Conservation (phyloP, 495 filamentous ascomycete genomes). For the Stereocaulon alpinum region DNA sequence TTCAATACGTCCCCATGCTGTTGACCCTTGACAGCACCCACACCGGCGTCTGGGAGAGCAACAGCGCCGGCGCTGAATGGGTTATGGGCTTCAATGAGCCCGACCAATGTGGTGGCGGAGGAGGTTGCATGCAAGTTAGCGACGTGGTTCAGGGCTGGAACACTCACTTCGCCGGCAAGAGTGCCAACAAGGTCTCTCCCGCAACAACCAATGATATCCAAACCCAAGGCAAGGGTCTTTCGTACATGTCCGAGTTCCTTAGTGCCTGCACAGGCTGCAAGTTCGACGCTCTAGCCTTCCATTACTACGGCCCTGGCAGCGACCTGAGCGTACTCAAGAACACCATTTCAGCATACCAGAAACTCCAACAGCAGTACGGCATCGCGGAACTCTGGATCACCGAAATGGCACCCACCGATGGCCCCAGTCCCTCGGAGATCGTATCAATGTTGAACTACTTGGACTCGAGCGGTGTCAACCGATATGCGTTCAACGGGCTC, state of each 20-base stretch:
- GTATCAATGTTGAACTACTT: slow-evolving; percentile 50
- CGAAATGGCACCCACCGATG: slow-evolving; percentile 52
- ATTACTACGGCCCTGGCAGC: slow-evolving; percentile 28
- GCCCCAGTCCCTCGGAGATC: slow-evolving; percentile 34
- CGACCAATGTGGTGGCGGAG: slow-evolving; percentile 15
- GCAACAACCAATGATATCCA: slow-evolving; percentile 9
- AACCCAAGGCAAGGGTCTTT: neutral
- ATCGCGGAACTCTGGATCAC: slow-evolving; percentile 64
- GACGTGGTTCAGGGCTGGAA: neutral
- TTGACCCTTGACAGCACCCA: slow-evolving; percentile 8
- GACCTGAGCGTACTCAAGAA: slow-evolving; percentile 42
- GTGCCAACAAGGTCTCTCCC: slow-evolving; percentile 6
- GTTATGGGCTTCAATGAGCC: slow-evolving; percentile 21
- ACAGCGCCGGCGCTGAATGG: slow-evolving; percentile 14
- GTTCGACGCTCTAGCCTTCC: slow-evolving; percentile 16
- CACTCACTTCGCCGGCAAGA: neutral
- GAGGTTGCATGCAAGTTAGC: neutral
- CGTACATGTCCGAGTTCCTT: slow-evolving; percentile 12
- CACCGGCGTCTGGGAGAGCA: slow-evolving; percentile 13
- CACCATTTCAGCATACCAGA: slow-evolving; percentile 45
- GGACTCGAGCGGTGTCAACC: slow-evolving; percentile 52
- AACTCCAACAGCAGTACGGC: slow-evolving; percentile 32
- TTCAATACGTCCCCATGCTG: slow-evolving; percentile 16
- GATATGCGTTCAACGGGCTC: slow-evolving; percentile 63
- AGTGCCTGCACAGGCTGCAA: slow-evolving; percentile 1